Percentiles rank a stretch among this genome's conserved stretches.
Evolutionary conservation across 2,329 filamentous ascomycete species (phyloP).

Genomic region (Keithomyces neogunnii): DNA sequence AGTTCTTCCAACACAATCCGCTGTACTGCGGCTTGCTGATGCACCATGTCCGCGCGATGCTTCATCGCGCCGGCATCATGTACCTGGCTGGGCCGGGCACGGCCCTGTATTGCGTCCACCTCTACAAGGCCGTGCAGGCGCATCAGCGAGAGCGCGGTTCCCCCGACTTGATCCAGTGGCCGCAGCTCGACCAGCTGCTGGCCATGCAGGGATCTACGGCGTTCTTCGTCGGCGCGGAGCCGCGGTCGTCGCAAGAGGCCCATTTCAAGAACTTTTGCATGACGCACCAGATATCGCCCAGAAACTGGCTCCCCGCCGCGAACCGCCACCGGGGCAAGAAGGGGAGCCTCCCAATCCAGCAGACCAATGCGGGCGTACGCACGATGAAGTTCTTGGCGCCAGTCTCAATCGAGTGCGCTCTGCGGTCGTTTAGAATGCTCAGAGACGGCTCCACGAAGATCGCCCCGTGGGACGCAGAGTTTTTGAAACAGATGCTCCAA

Average conservation of each 20-base stretch:
- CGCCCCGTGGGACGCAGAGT: too few species aligned
- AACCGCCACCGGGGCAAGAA: background rate
- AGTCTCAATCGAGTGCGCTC: too few species aligned
- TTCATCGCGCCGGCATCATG: background rate
- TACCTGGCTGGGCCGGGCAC: background rate
- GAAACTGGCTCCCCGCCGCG: background rate
- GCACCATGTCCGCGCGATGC: background rate
- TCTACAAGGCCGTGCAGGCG: background rate
- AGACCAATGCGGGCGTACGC: background rate
- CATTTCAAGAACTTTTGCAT: background rate
- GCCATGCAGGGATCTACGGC: background rate
- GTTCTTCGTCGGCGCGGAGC: background rate
- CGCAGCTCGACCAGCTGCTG: too few species aligned
- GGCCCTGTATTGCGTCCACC: background rate
- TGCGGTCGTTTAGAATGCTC: too few species aligned
- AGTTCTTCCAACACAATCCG: background rate
- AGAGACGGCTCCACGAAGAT: too few species aligned
- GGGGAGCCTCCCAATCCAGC: background rate
- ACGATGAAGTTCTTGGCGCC: too few species aligned
- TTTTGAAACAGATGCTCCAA: too few species aligned
- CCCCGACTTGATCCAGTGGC: background rate
- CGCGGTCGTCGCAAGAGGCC: background rate
- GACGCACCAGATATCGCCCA: background rate
- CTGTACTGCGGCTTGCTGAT: background rate
- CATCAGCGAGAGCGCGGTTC: background rate